Base-by-base conservation (phyloP, 139 green algal genomes). In the Chlorella sp. region DNA sequence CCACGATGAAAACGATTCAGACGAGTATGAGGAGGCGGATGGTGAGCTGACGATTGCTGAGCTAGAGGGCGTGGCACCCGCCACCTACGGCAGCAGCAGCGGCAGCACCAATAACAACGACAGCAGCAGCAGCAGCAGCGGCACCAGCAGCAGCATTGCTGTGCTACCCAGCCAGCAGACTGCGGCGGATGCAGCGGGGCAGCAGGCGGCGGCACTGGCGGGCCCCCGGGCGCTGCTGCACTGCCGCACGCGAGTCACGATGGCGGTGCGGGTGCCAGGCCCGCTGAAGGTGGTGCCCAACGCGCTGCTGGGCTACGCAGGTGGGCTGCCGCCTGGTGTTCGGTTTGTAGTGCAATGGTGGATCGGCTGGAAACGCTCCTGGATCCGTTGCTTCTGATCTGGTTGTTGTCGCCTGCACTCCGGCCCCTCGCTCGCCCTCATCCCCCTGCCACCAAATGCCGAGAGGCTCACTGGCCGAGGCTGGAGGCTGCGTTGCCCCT, bases 211-310 rank as follows among this genome's bases (percentile, higher is more conserved):
- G 24, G 41, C 34, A 34, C 51, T 36, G 86, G 24, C 0, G 28
- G 51, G 36, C 5, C 43, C 9, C 34, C 48, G 84, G 51, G 84
- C 74, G 17, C 24, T 78, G 19, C 58, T 89, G 60, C 48, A 87
- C 46, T 89, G 80, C 44, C 70, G 67, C 28, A 76, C 86, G 34
- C 80, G 84, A 30, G 81, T 89, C 2, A 87, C 48, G 1, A 89
- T 89, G 70, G 81, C 86, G 6, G 73, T 85, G 7, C 56, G 73
- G 38, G 86, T 89, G 51, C 86, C 86, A 28, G 34, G 32, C 20
- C 43, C 81, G 24, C 54, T 87, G 9, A 43, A 43, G n/a, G 81
- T 89, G 30, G 74, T 89, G 41, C 86, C 86, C 20, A 89, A 87
- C 38, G 68, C 81, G 17, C 70, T 89, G 48, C 74, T 89, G 40